phyloP scores from a whole-genome alignment of 495 filamentous ascomycete genomes.

The Neurospora sp. region DNA sequence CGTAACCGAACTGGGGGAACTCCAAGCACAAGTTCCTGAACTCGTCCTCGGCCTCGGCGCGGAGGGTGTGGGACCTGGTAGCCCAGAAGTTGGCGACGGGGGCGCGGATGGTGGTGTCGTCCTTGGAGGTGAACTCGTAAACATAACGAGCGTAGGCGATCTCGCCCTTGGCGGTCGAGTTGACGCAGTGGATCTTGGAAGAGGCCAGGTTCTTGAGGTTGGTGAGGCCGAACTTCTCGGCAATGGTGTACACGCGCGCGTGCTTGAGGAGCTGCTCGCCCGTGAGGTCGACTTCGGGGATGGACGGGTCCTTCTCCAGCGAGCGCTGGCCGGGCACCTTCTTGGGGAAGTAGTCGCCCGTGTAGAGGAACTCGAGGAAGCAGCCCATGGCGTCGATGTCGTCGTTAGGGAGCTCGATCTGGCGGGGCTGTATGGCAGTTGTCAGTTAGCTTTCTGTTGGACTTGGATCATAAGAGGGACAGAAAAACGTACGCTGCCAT shows the following conservation, averaged over 20 bases:
- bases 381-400: constrained; percentile 74
- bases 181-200: constrained; percentile 81
- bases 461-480: no score
- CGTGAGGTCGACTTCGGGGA: constrained; percentile 53
- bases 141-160: constrained; percentile 85
- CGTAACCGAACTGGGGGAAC: constrained; percentile 82
- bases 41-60: constrained; percentile 72
- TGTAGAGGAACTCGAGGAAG: constrained; percentile 90
- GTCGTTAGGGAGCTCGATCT: constrained; percentile 58
- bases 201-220: constrained; percentile 69
- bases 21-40: constrained; percentile 77
- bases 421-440: constrained; percentile 37
- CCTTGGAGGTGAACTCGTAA: constrained; percentile 60
- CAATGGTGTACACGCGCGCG: constrained; percentile 80
- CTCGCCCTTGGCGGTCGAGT: constrained; percentile 76
- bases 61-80: constrained; percentile 63
- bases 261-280: constrained; percentile 75
- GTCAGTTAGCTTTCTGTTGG: no score
- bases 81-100: constrained; percentile 92
- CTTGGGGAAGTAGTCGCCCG: constrained; percentile 75
- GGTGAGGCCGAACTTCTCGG: constrained; percentile 65
- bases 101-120: constrained; percentile 64
- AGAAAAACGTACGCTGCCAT: constrained; percentile 30
- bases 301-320: constrained; percentile 48
- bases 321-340: constrained; percentile 44